A percentile compares a stretch with the other conserved stretches of the same genome.
Conservation (phyloP, 768 basidiomycete genomes). For the Leccinum boreale region DNA sequence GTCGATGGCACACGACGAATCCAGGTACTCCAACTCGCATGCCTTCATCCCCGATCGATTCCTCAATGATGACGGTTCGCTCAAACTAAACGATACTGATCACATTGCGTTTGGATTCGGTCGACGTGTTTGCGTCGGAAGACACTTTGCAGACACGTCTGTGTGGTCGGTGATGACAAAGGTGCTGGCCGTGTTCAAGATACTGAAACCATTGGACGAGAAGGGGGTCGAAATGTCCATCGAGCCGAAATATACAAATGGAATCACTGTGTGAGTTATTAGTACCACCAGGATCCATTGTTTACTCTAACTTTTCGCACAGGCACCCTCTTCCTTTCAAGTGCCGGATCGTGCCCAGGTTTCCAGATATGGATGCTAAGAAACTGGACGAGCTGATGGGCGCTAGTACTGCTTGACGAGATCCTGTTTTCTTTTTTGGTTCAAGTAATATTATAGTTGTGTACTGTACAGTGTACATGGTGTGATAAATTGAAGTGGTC, state of each 20-base stretch:
- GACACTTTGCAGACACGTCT: slow-evolving; percentile 16
- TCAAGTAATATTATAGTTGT: too few relatives aligned
- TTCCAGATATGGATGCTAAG: not conserved
- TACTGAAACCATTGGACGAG: slow-evolving; percentile 8
- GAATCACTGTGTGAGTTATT: slow-evolving; percentile 1
- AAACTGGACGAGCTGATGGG: slow-evolving; percentile 2
- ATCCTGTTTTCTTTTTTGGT: not conserved
- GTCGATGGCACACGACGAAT: slow-evolving; percentile 19
- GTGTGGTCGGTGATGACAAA: slow-evolving; percentile 12
- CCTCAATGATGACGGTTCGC: slow-evolving; percentile 24
- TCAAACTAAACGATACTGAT: slow-evolving; percentile 3
- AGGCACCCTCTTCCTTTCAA: slow-evolving; percentile 1
- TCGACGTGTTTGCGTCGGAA: slow-evolving; percentile 21
- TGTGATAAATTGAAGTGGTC: too few relatives aligned
- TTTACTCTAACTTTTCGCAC: not conserved
- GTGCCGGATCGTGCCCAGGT: slow-evolving; percentile 3
- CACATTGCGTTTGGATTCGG: slow-evolving; percentile 24
- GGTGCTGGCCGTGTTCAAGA: slow-evolving; percentile 11
- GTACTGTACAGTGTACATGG: too few relatives aligned
- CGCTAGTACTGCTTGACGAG: not conserved
- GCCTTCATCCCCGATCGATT: slow-evolving; percentile 39
- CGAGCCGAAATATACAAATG: slow-evolving; percentile 1
- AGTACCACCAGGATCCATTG: not conserved
- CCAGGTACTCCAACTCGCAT: slow-evolving; percentile 34
- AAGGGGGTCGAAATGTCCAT: slow-evolving; percentile 5